Conservation (phyloP, 768 basidiomycete genomes). For the Psilocybe sp. region DNA sequence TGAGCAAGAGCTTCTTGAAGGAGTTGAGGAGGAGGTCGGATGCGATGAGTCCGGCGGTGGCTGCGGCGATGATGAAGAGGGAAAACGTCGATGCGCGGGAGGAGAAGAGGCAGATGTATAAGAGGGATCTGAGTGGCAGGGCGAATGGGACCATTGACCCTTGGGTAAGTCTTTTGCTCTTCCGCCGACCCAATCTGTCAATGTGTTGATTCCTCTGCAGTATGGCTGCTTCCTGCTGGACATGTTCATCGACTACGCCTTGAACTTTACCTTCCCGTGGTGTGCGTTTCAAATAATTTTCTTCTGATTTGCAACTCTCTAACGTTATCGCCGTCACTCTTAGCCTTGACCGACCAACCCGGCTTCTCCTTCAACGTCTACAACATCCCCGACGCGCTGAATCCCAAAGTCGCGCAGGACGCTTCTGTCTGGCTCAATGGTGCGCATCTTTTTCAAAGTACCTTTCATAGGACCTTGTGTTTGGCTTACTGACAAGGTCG, state of each 20-base stretch:
- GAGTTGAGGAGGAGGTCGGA: slow-evolving; percentile 13
- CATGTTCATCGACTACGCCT: slow-evolving; percentile 67
- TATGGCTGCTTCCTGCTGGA: slow-evolving; percentile 65
- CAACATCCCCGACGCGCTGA: slow-evolving; percentile 53
- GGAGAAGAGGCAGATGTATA: slow-evolving; percentile 30
- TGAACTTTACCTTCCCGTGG: slow-evolving; percentile 70
- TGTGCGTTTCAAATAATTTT: slow-evolving; percentile 29
- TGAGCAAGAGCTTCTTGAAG: slow-evolving; percentile 17
- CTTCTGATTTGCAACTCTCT: not conserved
- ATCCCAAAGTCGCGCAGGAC: slow-evolving; percentile 48
- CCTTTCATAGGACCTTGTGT: not conserved
- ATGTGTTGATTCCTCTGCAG: slow-evolving; percentile 22
- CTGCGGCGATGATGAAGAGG: slow-evolving; percentile 1
- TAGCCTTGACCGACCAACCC: slow-evolving; percentile 26
- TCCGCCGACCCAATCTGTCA: not conserved
- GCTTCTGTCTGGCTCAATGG: slow-evolving; percentile 62
- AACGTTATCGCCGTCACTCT: not conserved
- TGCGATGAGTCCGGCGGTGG: slow-evolving; percentile 9
- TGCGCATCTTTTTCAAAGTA: slow-evolving; percentile 22
- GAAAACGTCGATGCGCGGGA: slow-evolving; percentile 18
- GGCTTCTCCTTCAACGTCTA: slow-evolving; percentile 46
- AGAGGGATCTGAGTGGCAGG: slow-evolving; percentile 44
- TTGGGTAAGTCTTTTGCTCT: slow-evolving; percentile 34
- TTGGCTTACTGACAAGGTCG: not conserved
- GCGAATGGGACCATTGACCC: slow-evolving; percentile 56